Evolutionary conservation across 108 stramenopile genomes (phyloP).

Genomic region (Skeletonema marinoi): DNA sequence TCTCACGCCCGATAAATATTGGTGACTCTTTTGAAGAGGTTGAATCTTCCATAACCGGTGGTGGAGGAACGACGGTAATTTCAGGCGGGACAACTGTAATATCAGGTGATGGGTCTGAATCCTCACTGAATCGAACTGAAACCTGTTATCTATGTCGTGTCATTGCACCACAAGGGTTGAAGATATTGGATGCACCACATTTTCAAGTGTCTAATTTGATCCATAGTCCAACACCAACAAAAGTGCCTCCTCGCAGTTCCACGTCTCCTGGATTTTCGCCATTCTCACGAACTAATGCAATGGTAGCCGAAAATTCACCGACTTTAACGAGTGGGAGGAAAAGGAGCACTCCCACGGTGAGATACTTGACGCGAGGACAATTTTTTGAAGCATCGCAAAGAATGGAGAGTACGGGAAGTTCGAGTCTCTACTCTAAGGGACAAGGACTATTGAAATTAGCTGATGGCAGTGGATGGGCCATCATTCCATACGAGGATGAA

Average conservation of each 20-base stretch:
- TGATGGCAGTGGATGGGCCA: constrained; percentile 88
- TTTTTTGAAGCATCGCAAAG: constrained; percentile 84
- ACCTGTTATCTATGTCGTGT: constrained; percentile 78
- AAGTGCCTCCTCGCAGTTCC: constrained; percentile 9
- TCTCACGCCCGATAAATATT: constrained; percentile 10
- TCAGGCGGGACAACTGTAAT: constrained; percentile 12
- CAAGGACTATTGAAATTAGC: constrained; percentile 79
- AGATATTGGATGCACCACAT: constrained; percentile 86
- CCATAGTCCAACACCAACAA: constrained; percentile 44
- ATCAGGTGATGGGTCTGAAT: constrained; percentile 10
- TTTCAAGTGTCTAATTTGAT: constrained; percentile 79
- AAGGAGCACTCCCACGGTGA: constrained; percentile 11
- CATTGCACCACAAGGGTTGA: constrained; percentile 75
- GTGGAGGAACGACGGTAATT: constrained; percentile 15
- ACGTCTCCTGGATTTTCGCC: constrained; percentile 43
- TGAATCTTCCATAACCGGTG: constrained; percentile 15
- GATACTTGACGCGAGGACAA: constrained; percentile 70
- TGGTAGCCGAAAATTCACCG: constrained; percentile 54
- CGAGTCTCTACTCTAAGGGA: constrained; percentile 65
- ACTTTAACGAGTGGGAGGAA: constrained; percentile 12
- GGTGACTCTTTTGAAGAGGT: constrained; percentile 42
- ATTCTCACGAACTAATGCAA: constrained; percentile 55
- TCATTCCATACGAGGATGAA: constrained; percentile 72
- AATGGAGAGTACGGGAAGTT: constrained; percentile 61
- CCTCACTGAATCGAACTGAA: constrained; percentile 4